phyloP scores from a whole-genome alignment of 2,329 filamentous ascomycete species.

The Aspergillus nomiae region DNA sequence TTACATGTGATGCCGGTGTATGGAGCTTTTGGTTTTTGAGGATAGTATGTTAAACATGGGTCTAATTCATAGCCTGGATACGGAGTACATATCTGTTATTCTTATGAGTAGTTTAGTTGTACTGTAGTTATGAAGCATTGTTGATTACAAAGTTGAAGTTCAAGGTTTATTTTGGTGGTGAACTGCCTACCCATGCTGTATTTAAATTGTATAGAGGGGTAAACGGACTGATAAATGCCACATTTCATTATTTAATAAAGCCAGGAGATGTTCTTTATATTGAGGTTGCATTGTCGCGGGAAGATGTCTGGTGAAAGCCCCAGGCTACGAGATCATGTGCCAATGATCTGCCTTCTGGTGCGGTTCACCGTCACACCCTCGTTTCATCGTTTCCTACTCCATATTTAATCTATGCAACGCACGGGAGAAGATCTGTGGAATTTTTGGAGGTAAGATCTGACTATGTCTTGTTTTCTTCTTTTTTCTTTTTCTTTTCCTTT shows the following conservation, averaged over 20 bases:
- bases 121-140: neutral
- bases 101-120: neutral
- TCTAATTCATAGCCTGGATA: neutral
- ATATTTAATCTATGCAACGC: neutral
- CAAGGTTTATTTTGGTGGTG: neutral
- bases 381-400: neutral
- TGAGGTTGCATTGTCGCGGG: neutral
- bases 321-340: neutral
- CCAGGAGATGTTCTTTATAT: neutral
- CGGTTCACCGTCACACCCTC: neutral
- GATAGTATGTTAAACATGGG: neutral
- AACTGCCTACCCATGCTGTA: neutral
- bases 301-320: neutral
- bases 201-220: neutral
- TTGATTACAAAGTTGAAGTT: neutral
- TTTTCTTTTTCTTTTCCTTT: neutral
- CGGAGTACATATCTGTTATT: neutral
- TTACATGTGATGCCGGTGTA: neutral
- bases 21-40: neutral
- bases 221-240: neutral
- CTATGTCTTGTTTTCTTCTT: neutral
- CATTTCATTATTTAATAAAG: neutral
- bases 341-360: neutral
- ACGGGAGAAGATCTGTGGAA: neutral
- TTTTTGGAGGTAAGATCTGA: neutral